Conservation (phyloP, 306 rosid genomes). For the Herpetospermum pedunculosum region DNA sequence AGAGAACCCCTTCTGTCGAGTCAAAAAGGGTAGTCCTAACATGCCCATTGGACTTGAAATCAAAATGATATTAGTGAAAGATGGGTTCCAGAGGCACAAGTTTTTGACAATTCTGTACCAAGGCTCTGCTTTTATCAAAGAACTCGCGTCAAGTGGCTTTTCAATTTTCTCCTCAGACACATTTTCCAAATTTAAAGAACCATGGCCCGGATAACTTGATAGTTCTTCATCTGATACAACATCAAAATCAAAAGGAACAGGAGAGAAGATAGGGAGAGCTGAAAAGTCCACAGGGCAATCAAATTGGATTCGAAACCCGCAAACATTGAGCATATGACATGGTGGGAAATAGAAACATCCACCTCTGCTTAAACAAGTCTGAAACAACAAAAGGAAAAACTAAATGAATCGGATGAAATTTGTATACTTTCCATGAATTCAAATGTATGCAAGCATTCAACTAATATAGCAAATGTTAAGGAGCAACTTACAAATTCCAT, state of each 20-base stretch:
- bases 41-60: constrained; percentile 88
- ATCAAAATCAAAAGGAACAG: constrained; percentile 34
- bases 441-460: not conserved
- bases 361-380: constrained; percentile 81
- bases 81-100: constrained; percentile 51
- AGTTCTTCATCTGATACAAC: constrained; percentile 14
- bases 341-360: constrained; percentile 66
- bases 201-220: constrained; percentile 6
- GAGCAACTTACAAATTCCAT: constrained; percentile 10
- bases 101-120: constrained; percentile 46
- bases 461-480: not conserved
- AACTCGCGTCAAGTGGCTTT: constrained; percentile 26
- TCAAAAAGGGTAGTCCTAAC: constrained; percentile 70
- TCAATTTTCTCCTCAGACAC: constrained; percentile 32
- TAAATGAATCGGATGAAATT: not conserved
- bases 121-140: constrained; percentile 40
- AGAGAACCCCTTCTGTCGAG: constrained; percentile 49
- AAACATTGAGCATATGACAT: constrained; percentile 56
- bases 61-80: constrained; percentile 57
- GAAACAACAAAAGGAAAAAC: not conserved
- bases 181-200: constrained; percentile 12
- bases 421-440: not conserved
- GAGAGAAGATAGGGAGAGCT: constrained; percentile 63
- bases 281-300: constrained; percentile 84
- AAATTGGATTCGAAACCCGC: constrained; percentile 64